These are phyloP conservation scores for Flaveria trinervia DNA, from an alignment of 129 eudicot species.

Conservation along the genomic window DNA sequence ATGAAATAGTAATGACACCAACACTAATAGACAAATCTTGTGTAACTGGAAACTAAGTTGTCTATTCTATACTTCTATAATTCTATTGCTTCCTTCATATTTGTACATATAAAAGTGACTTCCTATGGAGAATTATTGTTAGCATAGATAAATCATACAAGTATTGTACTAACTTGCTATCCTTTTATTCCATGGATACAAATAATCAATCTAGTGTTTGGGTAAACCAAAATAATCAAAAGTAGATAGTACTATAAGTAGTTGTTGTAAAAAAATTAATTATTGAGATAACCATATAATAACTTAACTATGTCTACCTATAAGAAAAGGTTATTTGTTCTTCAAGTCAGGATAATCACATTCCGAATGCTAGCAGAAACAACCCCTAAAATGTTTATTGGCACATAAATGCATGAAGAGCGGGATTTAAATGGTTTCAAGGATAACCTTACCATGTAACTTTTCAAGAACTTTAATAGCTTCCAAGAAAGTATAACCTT, in stretches of 20 bases:
- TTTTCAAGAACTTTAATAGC: slow-evolving; percentile 84
- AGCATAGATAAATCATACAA: no score
- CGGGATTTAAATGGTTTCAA: background rate
- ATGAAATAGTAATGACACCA: no score
- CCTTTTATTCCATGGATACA: background rate
- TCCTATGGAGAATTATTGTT: no score
- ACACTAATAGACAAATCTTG: no score
- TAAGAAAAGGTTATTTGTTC: background rate
- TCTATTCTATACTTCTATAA: no score
- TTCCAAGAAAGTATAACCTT: slow-evolving; percentile 77
- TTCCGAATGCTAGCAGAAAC: background rate
- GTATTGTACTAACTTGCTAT: background rate
- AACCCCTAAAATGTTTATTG: background rate
- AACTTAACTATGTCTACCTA: background rate
- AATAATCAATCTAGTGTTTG: background rate
- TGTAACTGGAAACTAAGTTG: no score
- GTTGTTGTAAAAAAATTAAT: background rate
- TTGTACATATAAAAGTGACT: no score
- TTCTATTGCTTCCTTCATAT: no score
- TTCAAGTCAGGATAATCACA: background rate
- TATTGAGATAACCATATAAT: background rate
- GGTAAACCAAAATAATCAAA: background rate
- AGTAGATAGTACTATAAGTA: background rate
- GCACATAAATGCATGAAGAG: background rate
- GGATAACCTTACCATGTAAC: slow-evolving; percentile 55